Evolutionary conservation across 805 yeast species (phyloP).

Genomic region (Scheffersomyces amazonensis): DNA sequence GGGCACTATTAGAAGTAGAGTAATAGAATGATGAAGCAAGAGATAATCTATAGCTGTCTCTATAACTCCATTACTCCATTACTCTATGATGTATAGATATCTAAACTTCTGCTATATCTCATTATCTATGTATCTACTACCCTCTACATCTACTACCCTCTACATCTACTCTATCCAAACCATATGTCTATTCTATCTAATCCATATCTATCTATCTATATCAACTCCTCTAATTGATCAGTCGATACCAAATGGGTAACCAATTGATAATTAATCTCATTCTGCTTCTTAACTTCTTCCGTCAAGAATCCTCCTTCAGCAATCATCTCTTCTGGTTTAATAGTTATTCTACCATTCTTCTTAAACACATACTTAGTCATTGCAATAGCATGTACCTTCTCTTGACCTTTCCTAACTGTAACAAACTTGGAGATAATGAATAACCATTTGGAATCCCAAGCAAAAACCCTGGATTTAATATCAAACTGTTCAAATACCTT

Average conservation of each 20-base stretch:
- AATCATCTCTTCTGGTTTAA: constrained; percentile 61
- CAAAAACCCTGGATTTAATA: constrained; percentile 57
- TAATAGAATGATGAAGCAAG: no score
- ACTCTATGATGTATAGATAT: no score
- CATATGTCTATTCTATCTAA: no score
- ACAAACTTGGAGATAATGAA: constrained; percentile 66
- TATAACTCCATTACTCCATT: no score
- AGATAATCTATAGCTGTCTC: no score
- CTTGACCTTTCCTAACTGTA: constrained; percentile 21
- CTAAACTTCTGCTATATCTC: no score
- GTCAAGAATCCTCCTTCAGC: constrained; percentile 52
- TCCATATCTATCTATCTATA: no score
- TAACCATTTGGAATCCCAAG: constrained; percentile 90
- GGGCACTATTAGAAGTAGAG: no score
- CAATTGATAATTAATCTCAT: constrained; percentile 35
- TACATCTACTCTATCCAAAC: no score
- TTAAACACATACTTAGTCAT: constrained; percentile 82
- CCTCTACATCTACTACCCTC: no score
- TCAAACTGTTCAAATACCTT: constrained; percentile 59
- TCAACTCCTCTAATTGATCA: constrained; percentile 28
- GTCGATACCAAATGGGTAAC: constrained; percentile 34
- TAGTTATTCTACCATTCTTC: constrained; percentile 66
- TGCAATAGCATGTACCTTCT: constrained; percentile 51
- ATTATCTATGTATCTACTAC: no score
- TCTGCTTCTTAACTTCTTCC: constrained; percentile 45